Evolutionary conservation across 345 rosid genomes (phyloP).

Genomic region (Cardamine occulta): DNA sequence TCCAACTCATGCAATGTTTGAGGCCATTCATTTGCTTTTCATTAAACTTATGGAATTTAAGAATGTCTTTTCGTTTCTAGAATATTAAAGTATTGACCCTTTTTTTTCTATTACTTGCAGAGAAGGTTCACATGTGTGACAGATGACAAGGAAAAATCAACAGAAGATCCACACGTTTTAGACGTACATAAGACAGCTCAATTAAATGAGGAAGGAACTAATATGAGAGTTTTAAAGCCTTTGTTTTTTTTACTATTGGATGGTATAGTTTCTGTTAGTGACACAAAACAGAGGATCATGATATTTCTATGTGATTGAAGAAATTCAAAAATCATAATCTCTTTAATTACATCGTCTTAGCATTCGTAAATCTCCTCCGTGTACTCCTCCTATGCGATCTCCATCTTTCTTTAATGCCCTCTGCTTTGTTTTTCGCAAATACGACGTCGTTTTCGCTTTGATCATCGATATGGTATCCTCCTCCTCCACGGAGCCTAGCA

Average conservation of each 20-base stretch:
- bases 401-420: slow-evolving; percentile 38
- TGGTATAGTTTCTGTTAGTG: slow-evolving; percentile 17
- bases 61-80: not conserved
- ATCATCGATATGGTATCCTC: slow-evolving; percentile 12
- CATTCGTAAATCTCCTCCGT: slow-evolving; percentile 16
- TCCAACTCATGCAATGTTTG: slow-evolving; percentile 31
- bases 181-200: slow-evolving; percentile 13
- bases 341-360: not conserved
- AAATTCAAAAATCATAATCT: slow-evolving; percentile 2
- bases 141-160: not conserved
- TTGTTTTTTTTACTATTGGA: not conserved
- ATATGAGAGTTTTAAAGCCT: slow-evolving; percentile 15
- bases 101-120: slow-evolving; percentile 20
- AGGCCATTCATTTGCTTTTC: slow-evolving; percentile 32
- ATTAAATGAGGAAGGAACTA: not conserved
- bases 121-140: slow-evolving; percentile 25
- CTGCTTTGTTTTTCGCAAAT: slow-evolving; percentile 19
- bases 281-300: slow-evolving; percentile 18
- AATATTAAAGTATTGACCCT: not conserved
- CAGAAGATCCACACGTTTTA: slow-evolving; percentile 23
- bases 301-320: not conserved
- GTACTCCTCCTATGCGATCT: slow-evolving; percentile 28
- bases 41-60: not conserved
- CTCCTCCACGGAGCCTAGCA: slow-evolving; percentile 32
- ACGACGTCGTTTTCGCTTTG: not conserved